A percentile compares a stretch with the other conserved stretches of the same genome.
Evolutionary conservation across 768 basidiomycete species (phyloP).

Genomic region (Kwoniella dejecticola): DNA sequence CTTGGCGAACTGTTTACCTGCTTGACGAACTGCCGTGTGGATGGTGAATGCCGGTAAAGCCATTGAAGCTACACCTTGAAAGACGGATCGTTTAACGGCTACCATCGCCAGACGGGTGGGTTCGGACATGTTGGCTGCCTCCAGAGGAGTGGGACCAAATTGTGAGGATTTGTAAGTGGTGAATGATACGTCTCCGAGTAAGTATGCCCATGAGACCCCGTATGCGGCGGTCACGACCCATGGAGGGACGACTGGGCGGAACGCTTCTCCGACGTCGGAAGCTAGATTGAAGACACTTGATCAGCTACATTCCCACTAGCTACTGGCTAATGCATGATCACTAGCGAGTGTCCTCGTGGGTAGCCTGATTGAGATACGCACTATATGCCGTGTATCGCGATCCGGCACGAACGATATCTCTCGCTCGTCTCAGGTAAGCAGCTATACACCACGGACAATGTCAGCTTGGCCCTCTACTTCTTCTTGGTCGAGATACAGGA

Average conservation of each 20-base stretch:
- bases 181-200: slow-evolving; percentile 56
- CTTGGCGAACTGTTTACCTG: slow-evolving; percentile 50
- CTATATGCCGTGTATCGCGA: slow-evolving; percentile 55
- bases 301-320: too few relatives aligned
- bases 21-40: slow-evolving; percentile 53
- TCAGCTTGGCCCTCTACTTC: too few relatives aligned
- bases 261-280: slow-evolving; percentile 55
- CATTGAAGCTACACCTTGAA: slow-evolving; percentile 56
- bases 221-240: slow-evolving; percentile 52
- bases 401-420: slow-evolving; percentile 52
- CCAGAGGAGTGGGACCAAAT: slow-evolving; percentile 53
- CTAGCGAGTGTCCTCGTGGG: too few relatives aligned
- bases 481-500: too few relatives aligned
- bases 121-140: slow-evolving; percentile 54
- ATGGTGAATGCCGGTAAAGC: slow-evolving; percentile 56
- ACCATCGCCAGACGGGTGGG: slow-evolving; percentile 51
- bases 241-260: slow-evolving; percentile 54
- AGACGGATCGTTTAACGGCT: slow-evolving; percentile 54
- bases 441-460: slow-evolving; percentile 24
- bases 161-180: slow-evolving; percentile 56
- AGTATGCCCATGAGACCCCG: slow-evolving; percentile 56
- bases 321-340: too few relatives aligned
- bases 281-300: too few relatives aligned
- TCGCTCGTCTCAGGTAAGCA: slow-evolving; percentile 53
- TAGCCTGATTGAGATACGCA: slow-evolving; percentile 24